Base-by-base conservation (phyloP, 2,329 filamentous ascomycete species). In the Neofusicoccum ribis region DNA sequence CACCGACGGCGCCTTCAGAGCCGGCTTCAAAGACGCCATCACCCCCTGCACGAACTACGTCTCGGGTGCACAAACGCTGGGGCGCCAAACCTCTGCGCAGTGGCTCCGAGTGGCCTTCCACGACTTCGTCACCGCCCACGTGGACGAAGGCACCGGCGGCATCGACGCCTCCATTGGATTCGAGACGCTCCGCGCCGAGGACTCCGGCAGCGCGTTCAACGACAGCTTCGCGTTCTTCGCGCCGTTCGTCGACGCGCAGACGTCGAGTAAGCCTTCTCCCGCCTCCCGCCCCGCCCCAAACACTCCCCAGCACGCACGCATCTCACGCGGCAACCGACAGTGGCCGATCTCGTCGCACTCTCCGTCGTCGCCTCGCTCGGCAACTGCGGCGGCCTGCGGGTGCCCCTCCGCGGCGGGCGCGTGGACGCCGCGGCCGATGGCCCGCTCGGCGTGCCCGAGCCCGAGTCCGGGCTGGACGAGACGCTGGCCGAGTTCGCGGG, bases 41-140 rank as follows among this genome's bases (percentile, higher is more conserved):
- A 69, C 64, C 1, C 69, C 69, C 3, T 70, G 68, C 59, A 64
- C 67, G 4, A 67, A 67, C 60, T 70, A 70, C 27, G 64, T 70
- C 9, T 63, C 59, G 1, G 65, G 63, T 2, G 64, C 65, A 14
- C 65, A 50, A 2, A 67, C 64, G 11, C 54, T 67, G n/a, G 68
- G 66, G 15, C 64, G 66, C 9, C 54, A 65, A 20, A 69, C 70
- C 37, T 62, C 71, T 14, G 71, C 71, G 7, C 72, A 74, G 64
- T 73, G 75, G 72, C 69, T 77, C 14, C 70, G 76, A 9, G 74
- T 73, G 23, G 72, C 73, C 44, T 77, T 77, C 58, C 76, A 78
- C 65, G 76, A 77, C 51, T 70, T 75, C 56, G 70, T 72, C 0
- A 75, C 74, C 0, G 70, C 70, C 27, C 68, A 77, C 64, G 69